phyloP scores from a whole-genome alignment of 441 rosid genomes.

The Euphorbia schlechtendalii region DNA sequence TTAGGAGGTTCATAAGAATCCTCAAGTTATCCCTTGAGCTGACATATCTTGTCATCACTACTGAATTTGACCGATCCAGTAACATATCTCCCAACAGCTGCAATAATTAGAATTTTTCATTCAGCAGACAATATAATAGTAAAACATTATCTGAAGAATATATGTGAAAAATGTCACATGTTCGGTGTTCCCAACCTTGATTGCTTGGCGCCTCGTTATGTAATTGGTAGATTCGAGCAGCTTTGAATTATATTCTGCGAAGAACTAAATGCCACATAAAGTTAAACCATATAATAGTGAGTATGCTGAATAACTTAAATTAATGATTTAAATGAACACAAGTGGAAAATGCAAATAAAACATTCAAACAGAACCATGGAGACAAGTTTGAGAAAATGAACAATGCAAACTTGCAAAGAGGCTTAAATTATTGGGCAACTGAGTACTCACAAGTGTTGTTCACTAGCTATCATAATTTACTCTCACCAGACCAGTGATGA shows the following conservation, averaged over 20 bases:
- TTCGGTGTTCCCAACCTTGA: slow-evolving; percentile 52
- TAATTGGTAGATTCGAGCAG: slow-evolving; percentile 82
- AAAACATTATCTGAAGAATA: neutral
- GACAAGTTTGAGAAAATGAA: too few species aligned
- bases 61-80: slow-evolving; percentile 90
- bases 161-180: neutral
- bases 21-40: slow-evolving; percentile 92
- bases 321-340: too few species aligned
- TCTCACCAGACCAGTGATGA: too few species aligned
- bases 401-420: too few species aligned
- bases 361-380: too few species aligned
- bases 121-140: slow-evolving; percentile 3
- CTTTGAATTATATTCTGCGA: slow-evolving; percentile 73
- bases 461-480: too few species aligned
- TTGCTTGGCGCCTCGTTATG: slow-evolving; percentile 85
- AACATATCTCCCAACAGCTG: slow-evolving; percentile 92
- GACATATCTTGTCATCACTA: slow-evolving; percentile 83
- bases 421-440: too few species aligned
- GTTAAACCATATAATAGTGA: neutral
- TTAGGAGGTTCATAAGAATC: slow-evolving; percentile 96
- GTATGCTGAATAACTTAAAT: neutral
- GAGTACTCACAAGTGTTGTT: too few species aligned
- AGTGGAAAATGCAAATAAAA: too few species aligned
- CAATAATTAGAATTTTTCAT: slow-evolving; percentile 13
- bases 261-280: slow-evolving; percentile 49